Evolutionary conservation across 805 yeast genomes (phyloP).

Genomic region (Hanseniaspora jakobsenii): DNA sequence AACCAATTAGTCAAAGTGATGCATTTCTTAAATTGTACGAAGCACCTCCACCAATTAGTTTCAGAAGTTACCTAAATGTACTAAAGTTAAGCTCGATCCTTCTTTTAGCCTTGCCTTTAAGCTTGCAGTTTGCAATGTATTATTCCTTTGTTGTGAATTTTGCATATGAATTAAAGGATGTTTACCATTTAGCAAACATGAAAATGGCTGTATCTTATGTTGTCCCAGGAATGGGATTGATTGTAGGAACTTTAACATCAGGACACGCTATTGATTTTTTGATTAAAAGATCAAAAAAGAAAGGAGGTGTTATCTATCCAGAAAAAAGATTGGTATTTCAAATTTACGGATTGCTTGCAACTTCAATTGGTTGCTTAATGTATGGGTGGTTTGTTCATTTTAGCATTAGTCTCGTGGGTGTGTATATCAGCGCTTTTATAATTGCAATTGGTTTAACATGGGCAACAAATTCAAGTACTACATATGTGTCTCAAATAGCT

Average conservation of each 20-base stretch:
- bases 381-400: slow-evolving; percentile 43
- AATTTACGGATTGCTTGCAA: slow-evolving; percentile 33
- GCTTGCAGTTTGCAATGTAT: slow-evolving; percentile 42
- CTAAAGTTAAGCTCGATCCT: slow-evolving; percentile 35
- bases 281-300: slow-evolving; percentile 24
- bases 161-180: slow-evolving; percentile 30
- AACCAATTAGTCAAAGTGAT: slow-evolving; percentile 21
- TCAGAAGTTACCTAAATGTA: slow-evolving; percentile 30
- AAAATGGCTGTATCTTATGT: slow-evolving; percentile 37
- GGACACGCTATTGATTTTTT: slow-evolving; percentile 37
- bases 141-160: slow-evolving; percentile 44
- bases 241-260: slow-evolving; percentile 38
- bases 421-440: slow-evolving; percentile 36
- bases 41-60: slow-evolving; percentile 36
- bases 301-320: slow-evolving; percentile 25
- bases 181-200: slow-evolving; percentile 30
- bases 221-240: slow-evolving; percentile 42
- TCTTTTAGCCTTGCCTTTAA: slow-evolving; percentile 37
- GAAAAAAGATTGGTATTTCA: slow-evolving; percentile 38
- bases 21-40: slow-evolving; percentile 28
- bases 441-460: slow-evolving; percentile 46
- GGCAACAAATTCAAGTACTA: slow-evolving; percentile 42
- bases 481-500: slow-evolving; percentile 42
- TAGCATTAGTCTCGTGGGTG: slow-evolving; percentile 30
- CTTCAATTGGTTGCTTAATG: slow-evolving; percentile 36